phyloP scores from a whole-genome alignment of 495 filamentous ascomycete genomes.

The Neurospora pannonica region DNA sequence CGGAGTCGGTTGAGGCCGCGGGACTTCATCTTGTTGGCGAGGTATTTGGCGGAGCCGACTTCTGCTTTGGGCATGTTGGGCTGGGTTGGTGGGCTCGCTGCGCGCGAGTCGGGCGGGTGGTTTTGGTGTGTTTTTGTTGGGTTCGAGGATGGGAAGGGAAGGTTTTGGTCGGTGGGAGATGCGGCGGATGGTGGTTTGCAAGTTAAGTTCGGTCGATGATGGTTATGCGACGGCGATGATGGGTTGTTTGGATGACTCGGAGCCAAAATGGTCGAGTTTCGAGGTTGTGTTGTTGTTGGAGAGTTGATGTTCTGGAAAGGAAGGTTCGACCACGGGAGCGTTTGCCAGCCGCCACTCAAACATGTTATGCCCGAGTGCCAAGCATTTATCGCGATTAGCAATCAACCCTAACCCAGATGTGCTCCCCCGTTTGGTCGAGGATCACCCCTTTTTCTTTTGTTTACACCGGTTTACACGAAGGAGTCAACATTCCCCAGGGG shows the following conservation, averaged over 20 bases:
- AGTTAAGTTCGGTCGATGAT: background rate
- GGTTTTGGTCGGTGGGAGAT: background rate
- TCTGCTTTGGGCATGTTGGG: conserved; percentile 86
- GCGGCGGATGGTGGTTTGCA: background rate
- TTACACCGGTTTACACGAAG: background rate
- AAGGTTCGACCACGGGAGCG: background rate
- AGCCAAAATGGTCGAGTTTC: background rate
- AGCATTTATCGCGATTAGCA: background rate
- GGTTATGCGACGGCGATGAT: background rate
- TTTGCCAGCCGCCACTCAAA: background rate
- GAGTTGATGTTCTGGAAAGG: background rate
- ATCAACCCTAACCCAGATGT: background rate
- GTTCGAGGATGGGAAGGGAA: background rate
- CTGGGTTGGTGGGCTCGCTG: conserved; percentile 7
- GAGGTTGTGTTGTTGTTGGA: background rate
- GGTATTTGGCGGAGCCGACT: conserved; percentile 73
- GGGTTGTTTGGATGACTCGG: background rate
- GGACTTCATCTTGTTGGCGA: conserved; percentile 82
- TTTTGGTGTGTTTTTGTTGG: background rate
- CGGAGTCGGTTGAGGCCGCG: conserved; percentile 79
- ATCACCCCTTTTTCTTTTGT: background rate
- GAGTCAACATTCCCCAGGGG: background rate
- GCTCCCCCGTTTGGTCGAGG: background rate
- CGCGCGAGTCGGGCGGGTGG: conserved; percentile 16
- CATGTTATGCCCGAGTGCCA: background rate